Base-by-base conservation (phyloP, 2,329 filamentous ascomycete species). In the Aureobasidium leucospermi region DNA sequence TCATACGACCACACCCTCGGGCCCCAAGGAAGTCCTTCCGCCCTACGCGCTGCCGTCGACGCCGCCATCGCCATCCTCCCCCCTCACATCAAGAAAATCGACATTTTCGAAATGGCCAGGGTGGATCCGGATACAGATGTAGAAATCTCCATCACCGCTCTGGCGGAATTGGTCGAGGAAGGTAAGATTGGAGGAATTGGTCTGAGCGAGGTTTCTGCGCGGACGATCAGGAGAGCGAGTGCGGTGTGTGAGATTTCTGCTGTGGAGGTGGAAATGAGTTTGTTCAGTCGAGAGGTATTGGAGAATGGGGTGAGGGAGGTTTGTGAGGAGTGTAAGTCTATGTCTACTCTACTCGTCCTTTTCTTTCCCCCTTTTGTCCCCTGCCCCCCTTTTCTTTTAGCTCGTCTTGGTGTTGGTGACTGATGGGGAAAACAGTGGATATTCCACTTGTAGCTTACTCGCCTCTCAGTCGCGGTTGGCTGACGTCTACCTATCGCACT, bases 391-490 rank as follows among this genome's bases (percentile, higher is more conserved):
- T 23, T 23, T 23, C 19, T 23, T 23, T 23, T 3, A 2, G 19
- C 19, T 23, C 19, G 19, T 23, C 19, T 23, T 23, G 19, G 19
- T 23, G 19, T 23, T 23, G 19, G 19, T 23, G 19, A 23, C 19
- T 23, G 23, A 23, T 23, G 23, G 23, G 23, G 3, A 23, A 3
- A 3, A 23, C 2, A 23, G 23, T 87, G 47, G 75, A 78, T 48
- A 90, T 93, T 61, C 85, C 87, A 0, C 74, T 92, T 49, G 73
- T 90, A 38, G 87, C 86, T 0, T 92, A 90, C 73, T 86, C 85
- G 46, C 88, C 89, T 1, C 76, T 91, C 0, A 85, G 87, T 4
- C 76, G 81, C 29, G 84, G 84, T 1, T 80, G 83, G 73, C 65
- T 85, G 58, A 80, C 81, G 0, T 81, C 81, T 1, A 69, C 79